These are phyloP conservation scores for Whalleya microplaca DNA, from an alignment of 2,329 filamentous ascomycete genomes.

Conservation along the genomic window DNA sequence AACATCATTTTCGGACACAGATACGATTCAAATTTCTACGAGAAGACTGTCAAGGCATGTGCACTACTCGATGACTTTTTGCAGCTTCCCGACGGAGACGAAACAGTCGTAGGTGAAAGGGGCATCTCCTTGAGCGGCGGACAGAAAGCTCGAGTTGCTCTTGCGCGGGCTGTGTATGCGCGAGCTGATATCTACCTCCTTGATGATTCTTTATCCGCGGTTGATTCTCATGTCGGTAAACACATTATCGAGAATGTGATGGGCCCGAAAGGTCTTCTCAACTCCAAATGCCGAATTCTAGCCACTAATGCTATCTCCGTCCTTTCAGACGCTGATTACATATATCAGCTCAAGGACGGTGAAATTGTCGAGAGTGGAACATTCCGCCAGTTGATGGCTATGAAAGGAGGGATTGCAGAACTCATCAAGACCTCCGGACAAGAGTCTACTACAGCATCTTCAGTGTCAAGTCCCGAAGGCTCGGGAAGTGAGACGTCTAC, in stretches of 20 bases:
- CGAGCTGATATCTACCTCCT: slow-evolving; percentile 95
- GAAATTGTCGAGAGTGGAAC: slow-evolving; percentile 86
- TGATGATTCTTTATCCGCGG: slow-evolving; percentile 92
- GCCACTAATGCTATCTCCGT: slow-evolving; percentile 96
- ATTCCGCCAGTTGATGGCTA: slow-evolving; percentile 87
- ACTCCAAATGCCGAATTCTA: slow-evolving; percentile 85
- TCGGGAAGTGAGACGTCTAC: slow-evolving; percentile 61
- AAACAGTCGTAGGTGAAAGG: slow-evolving; percentile 94
- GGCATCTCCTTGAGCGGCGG: slow-evolving; percentile 95
- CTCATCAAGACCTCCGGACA: slow-evolving; percentile 78
- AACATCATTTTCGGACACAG: slow-evolving; percentile 97
- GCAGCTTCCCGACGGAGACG: slow-evolving; percentile 91
- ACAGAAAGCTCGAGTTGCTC: slow-evolving; percentile 89
- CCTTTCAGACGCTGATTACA: slow-evolving; percentile 85
- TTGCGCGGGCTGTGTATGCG: slow-evolving; percentile 94
- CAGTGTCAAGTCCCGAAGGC: slow-evolving; percentile 48
- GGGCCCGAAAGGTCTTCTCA: slow-evolving; percentile 79
- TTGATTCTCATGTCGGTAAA: slow-evolving; percentile 96
- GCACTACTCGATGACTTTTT: slow-evolving; percentile 89
- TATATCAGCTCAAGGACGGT: slow-evolving; percentile 82
- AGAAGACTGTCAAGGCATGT: slow-evolving; percentile 88
- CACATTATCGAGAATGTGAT: slow-evolving; percentile 96
- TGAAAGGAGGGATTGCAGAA: slow-evolving; percentile 88
- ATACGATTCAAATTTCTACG: slow-evolving; percentile 92
- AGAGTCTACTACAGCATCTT: slow-evolving; percentile 49